phyloP scores from a whole-genome alignment of 1,139 yeast genomes.

The Yamadazyma sp. region DNA sequence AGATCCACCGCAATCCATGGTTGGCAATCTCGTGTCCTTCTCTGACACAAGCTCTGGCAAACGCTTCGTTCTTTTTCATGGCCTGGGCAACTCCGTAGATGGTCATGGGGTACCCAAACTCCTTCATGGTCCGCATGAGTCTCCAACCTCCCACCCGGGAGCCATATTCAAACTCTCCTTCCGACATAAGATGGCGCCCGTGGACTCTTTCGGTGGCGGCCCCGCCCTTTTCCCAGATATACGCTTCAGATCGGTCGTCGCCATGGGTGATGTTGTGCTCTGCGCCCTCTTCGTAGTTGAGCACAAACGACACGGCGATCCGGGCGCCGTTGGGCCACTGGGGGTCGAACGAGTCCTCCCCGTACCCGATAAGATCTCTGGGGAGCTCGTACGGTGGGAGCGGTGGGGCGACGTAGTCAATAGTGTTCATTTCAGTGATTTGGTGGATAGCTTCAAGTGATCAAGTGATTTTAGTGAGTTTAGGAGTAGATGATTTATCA shows the following conservation, averaged over 20 bases:
- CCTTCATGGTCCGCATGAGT: constrained; percentile 15
- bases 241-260: constrained; percentile 21
- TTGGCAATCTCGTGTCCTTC: constrained; percentile 18
- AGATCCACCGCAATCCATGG: constrained; percentile 17
- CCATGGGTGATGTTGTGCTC: constrained; percentile 15
- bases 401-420: constrained; percentile 11
- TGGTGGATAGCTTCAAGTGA: too few species aligned
- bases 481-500: too few species aligned
- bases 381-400: constrained; percentile 19
- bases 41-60: constrained; percentile 17
- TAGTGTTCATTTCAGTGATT: constrained; percentile 10
- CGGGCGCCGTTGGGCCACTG: constrained; percentile 18
- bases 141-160: constrained; percentile 17
- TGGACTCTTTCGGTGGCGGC: constrained; percentile 12
- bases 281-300: constrained; percentile 30
- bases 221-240: constrained; percentile 26
- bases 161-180: constrained; percentile 21
- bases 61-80: constrained; percentile 13
- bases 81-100: constrained; percentile 17
- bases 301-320: constrained; percentile 15
- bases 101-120: constrained; percentile 15
- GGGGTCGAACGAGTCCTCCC: constrained; percentile 15
- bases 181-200: constrained; percentile 20
- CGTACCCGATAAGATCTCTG: constrained; percentile 16
- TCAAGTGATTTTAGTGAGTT: too few species aligned